Evolutionary conservation across 768 basidiomycete species (phyloP), one percentile per base, ranked within the genome.

Genomic region (Rubroboletus pulcherrimus): DNA sequence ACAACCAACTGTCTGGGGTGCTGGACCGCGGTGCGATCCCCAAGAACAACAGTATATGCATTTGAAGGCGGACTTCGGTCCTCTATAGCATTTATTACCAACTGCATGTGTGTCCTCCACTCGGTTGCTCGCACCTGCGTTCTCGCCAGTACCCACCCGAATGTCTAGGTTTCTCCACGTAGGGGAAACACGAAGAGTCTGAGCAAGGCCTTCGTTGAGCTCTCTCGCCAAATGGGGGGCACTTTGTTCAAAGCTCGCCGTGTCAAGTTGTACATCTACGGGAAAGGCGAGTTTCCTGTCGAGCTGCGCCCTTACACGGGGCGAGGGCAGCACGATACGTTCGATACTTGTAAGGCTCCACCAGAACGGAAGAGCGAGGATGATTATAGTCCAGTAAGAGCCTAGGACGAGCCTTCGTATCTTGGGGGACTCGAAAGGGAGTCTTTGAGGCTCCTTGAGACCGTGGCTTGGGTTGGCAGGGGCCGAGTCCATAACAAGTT

Each of bases 341-440:
- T 94, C 81, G 30, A 98, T 96, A 59, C 89, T 90, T 5, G 97
- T 98, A 29, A 89, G 86, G 49, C 77, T 79, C 93, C 93, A 98
- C 97, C 97, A 99, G 47, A 92, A 78, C 3, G 97, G 97, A 19
- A 95, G 56, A 1, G 87, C 87, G 7, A 92, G 73, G 34, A 96
- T 60, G 35, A 97, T 79, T 29, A 93, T 72, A 26, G 80, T 52
- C 84, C 93, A 93, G 71, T 95, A 97, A 1, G 89, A 81, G 5
- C 77, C 69, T 55, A 95, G 77, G 59, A 93, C 85, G 26, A 73
- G 72, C 60, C 86, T 75, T 31, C 88, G 78, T 41, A 78, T 75
- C 49, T 55, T 62, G 47, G 73, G 67, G 14, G 74, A 72, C 67
- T 89, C 84, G 60, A 79, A 85, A 63, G 76, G 75, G 24, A 85